These are phyloP conservation scores for Kurtzmaniella natalensis DNA, from an alignment of 1,139 yeast species.

Conservation along the genomic window DNA sequence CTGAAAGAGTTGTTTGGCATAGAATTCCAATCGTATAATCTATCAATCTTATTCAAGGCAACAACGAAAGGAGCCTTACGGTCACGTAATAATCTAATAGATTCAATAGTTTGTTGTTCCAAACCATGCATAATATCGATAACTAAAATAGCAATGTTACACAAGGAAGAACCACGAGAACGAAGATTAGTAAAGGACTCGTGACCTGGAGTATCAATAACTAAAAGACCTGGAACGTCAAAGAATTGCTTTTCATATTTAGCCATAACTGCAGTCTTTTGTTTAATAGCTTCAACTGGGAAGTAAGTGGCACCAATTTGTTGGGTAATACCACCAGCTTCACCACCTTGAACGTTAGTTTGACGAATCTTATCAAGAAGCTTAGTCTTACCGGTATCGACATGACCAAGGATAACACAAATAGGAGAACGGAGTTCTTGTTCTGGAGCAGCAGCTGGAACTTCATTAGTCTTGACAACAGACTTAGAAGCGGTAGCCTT, in stretches of 20 bases:
- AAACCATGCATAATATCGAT: slow-evolving; percentile 99
- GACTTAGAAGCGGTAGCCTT: slow-evolving; percentile 21
- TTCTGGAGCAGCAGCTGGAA: slow-evolving; percentile 17
- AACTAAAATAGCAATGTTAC: slow-evolving; percentile 98
- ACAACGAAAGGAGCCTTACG: slow-evolving; percentile 97
- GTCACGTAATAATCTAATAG: slow-evolving; percentile 85
- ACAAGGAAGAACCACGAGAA: slow-evolving; percentile 96
- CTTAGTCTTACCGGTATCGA: slow-evolving; percentile 98
- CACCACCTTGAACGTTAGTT: slow-evolving; percentile 99
- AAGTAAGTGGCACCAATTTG: slow-evolving; percentile 99
- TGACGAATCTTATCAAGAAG: slow-evolving; percentile 95
- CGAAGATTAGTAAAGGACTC: slow-evolving; percentile 97
- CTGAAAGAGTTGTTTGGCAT: slow-evolving; percentile 93
- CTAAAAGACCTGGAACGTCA: slow-evolving; percentile 94
- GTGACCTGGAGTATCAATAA: slow-evolving; percentile 99
- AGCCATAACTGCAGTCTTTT: slow-evolving; percentile 89
- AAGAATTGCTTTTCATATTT: slow-evolving; percentile 77
- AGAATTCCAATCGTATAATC: slow-evolving; percentile 90
- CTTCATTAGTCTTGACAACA: slow-evolving; percentile 5
- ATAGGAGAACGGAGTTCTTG: slow-evolving; percentile 91
- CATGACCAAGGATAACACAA: slow-evolving; percentile 98
- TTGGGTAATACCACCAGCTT: slow-evolving; percentile 99
- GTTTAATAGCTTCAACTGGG: slow-evolving; percentile 91
- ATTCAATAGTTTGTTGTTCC: slow-evolving; percentile 95
- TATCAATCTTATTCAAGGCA: slow-evolving; percentile 95